Conservation (phyloP, 2,329 filamentous ascomycete genomes). For the Tolypocladium pustulatum region DNA sequence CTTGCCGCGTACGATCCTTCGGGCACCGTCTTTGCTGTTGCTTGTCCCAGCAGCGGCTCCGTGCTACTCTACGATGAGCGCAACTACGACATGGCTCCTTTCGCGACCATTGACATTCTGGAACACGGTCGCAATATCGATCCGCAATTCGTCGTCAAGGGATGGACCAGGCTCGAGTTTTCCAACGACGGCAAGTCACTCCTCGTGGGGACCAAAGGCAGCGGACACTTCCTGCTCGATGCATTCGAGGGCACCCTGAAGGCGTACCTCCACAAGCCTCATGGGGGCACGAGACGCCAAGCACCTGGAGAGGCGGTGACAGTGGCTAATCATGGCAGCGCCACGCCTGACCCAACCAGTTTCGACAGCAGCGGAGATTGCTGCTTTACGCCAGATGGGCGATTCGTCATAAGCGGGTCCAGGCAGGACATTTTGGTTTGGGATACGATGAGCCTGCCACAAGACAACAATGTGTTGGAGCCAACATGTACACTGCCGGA, state of each 20-base stretch:
- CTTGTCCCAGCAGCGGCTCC: conserved; percentile 66
- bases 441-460: conserved; percentile 57
- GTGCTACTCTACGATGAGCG: conserved; percentile 87
- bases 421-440: conserved; percentile 71
- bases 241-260: conserved; percentile 76
- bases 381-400: conserved; percentile 81
- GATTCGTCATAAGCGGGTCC: conserved; percentile 76
- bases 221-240: conserved; percentile 86
- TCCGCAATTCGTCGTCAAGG: conserved; percentile 48
- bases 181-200: conserved; percentile 90
- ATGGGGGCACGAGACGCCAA: conserved; percentile 40
- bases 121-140: conserved; percentile 39
- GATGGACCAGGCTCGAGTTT: conserved; percentile 90
- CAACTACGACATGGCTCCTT: conserved; percentile 87
- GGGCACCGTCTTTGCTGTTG: conserved; percentile 83
- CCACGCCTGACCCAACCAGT: conserved; percentile 23
- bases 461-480: conserved; percentile 47
- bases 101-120: conserved; percentile 72
- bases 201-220: conserved; percentile 72
- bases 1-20: conserved; percentile 88
- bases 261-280: conserved; percentile 56
- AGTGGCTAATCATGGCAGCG: conserved; percentile 8
- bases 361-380: conserved; percentile 63
- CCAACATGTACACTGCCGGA: conserved; percentile 56
- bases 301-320: conserved; percentile 40